Conservation (phyloP, 2,329 filamentous ascomycete genomes). For the Talaromyces amestolkiae region DNA sequence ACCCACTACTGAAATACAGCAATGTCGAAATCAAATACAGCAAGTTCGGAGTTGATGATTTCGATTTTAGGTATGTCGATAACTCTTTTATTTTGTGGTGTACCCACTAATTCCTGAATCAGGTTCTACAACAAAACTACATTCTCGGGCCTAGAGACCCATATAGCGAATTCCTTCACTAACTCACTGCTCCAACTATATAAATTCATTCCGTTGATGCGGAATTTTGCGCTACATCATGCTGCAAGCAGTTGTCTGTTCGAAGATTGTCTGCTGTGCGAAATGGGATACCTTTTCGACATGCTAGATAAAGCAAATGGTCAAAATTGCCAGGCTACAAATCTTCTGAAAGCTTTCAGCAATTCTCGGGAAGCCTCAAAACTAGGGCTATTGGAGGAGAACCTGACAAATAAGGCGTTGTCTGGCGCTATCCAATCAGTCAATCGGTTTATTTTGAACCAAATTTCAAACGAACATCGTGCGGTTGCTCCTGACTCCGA, state of each 20-base stretch:
- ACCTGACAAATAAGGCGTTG: constrained; percentile 67
- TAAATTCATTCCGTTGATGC: constrained; percentile 82
- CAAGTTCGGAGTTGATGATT: constrained; percentile 98
- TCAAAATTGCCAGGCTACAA: constrained; percentile 93
- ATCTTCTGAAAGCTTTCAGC: constrained; percentile 85
- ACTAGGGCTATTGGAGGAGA: constrained; percentile 81
- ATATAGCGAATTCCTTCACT: constrained; percentile 94
- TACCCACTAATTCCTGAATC: constrained; percentile 21
- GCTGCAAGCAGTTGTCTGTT: constrained; percentile 79
- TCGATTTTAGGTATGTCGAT: constrained; percentile 92
- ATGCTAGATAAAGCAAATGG: constrained; percentile 97
- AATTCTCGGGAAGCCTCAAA: constrained; percentile 74
- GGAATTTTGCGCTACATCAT: constrained; percentile 85
- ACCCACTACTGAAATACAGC: constrained; percentile 84
- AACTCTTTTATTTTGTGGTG: neutral
- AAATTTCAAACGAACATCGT: constrained; percentile 73
- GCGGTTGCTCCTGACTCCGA: constrained; percentile 61
- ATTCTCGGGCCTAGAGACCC: constrained; percentile 90
- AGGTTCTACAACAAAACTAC: constrained; percentile 92
- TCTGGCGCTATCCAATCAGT: constrained; percentile 82
- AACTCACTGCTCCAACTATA: constrained; percentile 89
- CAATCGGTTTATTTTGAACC: constrained; percentile 79
- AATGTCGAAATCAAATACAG: constrained; percentile 98
- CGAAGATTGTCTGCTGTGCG: constrained; percentile 84
- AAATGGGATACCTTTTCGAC: constrained; percentile 92